These are phyloP conservation scores for Colletotrichum neosansevieriae DNA, from an alignment of 2,329 filamentous ascomycete genomes.

Conservation along the genomic window DNA sequence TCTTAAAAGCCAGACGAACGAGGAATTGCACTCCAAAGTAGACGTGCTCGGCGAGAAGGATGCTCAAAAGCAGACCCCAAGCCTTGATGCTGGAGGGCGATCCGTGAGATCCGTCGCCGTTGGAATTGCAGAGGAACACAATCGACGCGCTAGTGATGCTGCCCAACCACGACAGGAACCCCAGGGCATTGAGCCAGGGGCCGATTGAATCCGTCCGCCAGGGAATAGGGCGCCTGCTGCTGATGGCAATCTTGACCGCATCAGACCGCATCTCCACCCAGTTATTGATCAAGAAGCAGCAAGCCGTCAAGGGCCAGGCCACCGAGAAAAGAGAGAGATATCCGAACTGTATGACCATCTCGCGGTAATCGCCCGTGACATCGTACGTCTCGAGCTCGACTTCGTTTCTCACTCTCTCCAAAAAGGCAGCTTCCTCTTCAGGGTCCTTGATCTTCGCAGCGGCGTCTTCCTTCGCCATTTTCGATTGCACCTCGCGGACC, in stretches of 20 bases:
- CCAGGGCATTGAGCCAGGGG: conserved; percentile 87
- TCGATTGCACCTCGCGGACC: conserved; percentile 79
- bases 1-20: conserved; percentile 79
- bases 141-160: conserved; percentile 89
- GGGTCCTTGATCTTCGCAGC: conserved; percentile 68
- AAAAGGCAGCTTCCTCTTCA: conserved; percentile 83
- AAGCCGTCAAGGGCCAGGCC: conserved; percentile 91
- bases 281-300: conserved; percentile 93
- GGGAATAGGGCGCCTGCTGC: conserved; percentile 89
- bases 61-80: conserved; percentile 84
- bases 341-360: conserved; percentile 90
- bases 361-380: conserved; percentile 88
- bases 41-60: conserved; percentile 89
- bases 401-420: conserved; percentile 84
- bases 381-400: conserved; percentile 87
- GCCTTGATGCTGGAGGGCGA: conserved; percentile 77
- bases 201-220: conserved; percentile 94
- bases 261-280: conserved; percentile 96
- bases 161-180: conserved; percentile 94
- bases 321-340: conserved; percentile 93
- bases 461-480: conserved; percentile 66
- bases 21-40: conserved; percentile 83
- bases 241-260: conserved; percentile 91
- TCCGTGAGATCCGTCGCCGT: conserved; percentile 73
- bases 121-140: conserved; percentile 92